Evolutionary conservation across 768 basidiomycete species (phyloP), one percentile per base, ranked within the genome.

Genomic region (Pisolithus sp.): DNA sequence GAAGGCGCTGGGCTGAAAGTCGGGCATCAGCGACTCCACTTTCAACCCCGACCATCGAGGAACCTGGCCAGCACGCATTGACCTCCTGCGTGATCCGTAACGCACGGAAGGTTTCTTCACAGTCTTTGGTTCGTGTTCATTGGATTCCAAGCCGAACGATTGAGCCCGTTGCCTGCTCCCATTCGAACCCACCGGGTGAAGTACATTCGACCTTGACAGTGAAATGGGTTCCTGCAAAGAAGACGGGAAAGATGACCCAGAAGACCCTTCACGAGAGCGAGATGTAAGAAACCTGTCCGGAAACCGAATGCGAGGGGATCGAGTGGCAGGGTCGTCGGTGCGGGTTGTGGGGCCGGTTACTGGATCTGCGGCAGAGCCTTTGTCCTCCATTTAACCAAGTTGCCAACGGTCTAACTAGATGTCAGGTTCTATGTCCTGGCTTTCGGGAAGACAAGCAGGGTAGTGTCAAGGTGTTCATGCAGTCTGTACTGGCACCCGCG

Each of bases 1-100:
- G 66, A 88, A 85, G 30, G 69, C 66, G 21, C 64, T 64, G 15
- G 71, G 69, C 53, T 68, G 71, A 47, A 71, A 71, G 51, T 73
- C 71, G 56, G 60, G 55, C 41, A 62, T 48, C 40, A 57, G 57
- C 20, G 50, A 58, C 57, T 61, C 71, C 51, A 56, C 59, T 59
- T 57, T 71, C 21, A 57, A 52, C 9, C 57, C 53, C 17, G 60
- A 60, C 55, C 58, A 44, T 30, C 53, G 34, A 18, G 49, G 65
- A 43, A 46, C 54, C 15, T 58, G 63, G 36, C 46, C 36, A 6
- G 44, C 50, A 24, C 45, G 50, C 24, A 51, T 56, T 41, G 60
- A 64, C 55, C 52, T 62, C 40, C 53, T 54, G 30, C 57, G 60
- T 44, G 62, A 59, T 24, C 53, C 59, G 50, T 53, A 39, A n/a